Conservation (phyloP, 257 asterid species). For the Penstemon barbatus region DNA sequence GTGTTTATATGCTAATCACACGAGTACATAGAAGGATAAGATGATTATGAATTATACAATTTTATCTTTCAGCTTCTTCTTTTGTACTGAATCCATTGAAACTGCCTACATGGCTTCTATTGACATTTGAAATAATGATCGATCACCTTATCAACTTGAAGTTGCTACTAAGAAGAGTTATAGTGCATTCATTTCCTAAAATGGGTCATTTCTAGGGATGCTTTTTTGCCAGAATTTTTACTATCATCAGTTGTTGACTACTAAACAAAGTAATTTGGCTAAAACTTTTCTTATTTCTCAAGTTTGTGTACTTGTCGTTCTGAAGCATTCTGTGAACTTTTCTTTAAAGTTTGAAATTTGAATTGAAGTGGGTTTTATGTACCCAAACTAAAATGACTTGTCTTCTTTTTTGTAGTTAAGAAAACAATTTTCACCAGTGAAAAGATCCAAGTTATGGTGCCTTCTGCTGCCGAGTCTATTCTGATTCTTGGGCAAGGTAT, state of each 20-base stretch:
- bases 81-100: no score
- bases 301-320: constrained; percentile 7
- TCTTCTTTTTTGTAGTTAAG: constrained; percentile 41
- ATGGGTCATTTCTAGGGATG: not conserved
- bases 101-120: not conserved
- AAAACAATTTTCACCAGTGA: constrained; percentile 73
- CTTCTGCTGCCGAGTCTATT: constrained; percentile 59
- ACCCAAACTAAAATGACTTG: constrained; percentile 17
- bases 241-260: not conserved
- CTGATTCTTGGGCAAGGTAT: constrained; percentile 87
- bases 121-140: not conserved
- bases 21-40: not conserved
- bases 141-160: no score
- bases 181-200: no score
- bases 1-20: constrained; percentile 2
- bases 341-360: not conserved
- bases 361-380: constrained; percentile 16
- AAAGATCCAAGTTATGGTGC: constrained; percentile 69
- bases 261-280: not conserved
- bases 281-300: not conserved
- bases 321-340: not conserved
- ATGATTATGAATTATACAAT: not conserved
- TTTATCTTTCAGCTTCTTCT: no score
- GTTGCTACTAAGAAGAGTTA: no score
- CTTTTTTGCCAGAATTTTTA: not conserved